phyloP scores from a whole-genome alignment of 1,284 basidiomycete genomes.

The Apiotrichum mycotoxinovorans region DNA sequence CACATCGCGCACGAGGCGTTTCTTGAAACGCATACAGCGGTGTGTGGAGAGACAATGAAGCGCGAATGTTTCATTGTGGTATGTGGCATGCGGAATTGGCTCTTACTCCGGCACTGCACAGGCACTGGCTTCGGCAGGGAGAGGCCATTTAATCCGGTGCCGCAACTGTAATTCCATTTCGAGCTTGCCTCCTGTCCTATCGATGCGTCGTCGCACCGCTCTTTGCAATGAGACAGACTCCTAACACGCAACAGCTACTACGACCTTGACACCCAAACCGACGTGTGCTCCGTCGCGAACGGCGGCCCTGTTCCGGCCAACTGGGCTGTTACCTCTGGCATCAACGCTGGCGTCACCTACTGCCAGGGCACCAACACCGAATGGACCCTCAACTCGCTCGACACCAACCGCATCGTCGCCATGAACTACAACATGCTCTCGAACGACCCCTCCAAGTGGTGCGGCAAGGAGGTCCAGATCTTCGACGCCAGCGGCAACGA shows the following conservation, averaged over 20 bases:
- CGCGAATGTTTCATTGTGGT: no score
- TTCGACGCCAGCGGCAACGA: constrained; percentile 25
- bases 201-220: no score
- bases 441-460: constrained; percentile 19
- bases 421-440: constrained; percentile 22
- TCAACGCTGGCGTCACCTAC: constrained; percentile 17
- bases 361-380: constrained; percentile 13
- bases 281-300: constrained; percentile 14
- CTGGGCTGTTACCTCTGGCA: constrained; percentile 18
- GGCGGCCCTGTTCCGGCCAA: constrained; percentile 20
- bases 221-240: background rate
- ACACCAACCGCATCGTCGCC: constrained; percentile 22
- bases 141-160: no score
- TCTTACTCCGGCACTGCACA: no score
- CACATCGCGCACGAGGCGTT: background rate
- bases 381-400: constrained; percentile 7
- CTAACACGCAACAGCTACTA: constrained; percentile 17
- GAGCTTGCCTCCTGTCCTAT: no score
- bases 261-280: constrained; percentile 14
- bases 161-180: no score
- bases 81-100: no score
- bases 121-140: no score
- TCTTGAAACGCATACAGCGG: background rate
- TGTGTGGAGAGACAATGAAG: no score
- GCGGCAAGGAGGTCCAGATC: constrained; percentile 25